Percentiles rank a stretch among this genome's conserved stretches.
These are phyloP conservation scores for Setaria viridis DNA, from an alignment of 202 grass and related monocot genomes.

Conservation along the genomic window DNA sequence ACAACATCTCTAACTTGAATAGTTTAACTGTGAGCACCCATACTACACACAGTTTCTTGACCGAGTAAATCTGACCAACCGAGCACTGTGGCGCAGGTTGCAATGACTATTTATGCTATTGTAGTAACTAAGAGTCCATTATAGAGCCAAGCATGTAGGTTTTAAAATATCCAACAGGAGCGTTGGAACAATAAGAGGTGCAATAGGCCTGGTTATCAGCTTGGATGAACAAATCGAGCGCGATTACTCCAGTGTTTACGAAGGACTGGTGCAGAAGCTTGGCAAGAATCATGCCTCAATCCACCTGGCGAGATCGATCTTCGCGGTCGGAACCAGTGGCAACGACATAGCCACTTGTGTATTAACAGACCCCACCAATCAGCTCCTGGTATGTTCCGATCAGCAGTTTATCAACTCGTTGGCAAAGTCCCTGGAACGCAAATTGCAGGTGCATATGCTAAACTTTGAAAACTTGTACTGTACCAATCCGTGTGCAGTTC, in stretches of 20 bases:
- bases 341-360: constrained; percentile 65
- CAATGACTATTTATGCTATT: too few relatives aligned
- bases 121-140: too few relatives aligned
- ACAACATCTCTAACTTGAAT: too few relatives aligned
- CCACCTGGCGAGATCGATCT: constrained; percentile 65
- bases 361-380: not conserved
- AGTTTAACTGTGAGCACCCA: too few relatives aligned
- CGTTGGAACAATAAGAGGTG: too few relatives aligned
- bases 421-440: constrained; percentile 20
- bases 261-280: constrained; percentile 49
- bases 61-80: too few relatives aligned
- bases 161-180: too few relatives aligned
- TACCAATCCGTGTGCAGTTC: too few relatives aligned
- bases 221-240: constrained; percentile 69
- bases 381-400: not conserved
- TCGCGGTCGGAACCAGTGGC: constrained; percentile 61
- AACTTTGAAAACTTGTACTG: too few relatives aligned
- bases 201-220: constrained; percentile 39
- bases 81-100: too few relatives aligned
- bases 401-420: constrained; percentile 46
- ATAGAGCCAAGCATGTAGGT: too few relatives aligned
- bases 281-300: constrained; percentile 6
- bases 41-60: too few relatives aligned
- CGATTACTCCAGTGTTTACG: constrained; percentile 39
- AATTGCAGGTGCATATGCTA: constrained; percentile 40